Evolutionary conservation across 2,329 filamentous ascomycete species (phyloP).

Genomic region (Magnaporthales sp.): DNA sequence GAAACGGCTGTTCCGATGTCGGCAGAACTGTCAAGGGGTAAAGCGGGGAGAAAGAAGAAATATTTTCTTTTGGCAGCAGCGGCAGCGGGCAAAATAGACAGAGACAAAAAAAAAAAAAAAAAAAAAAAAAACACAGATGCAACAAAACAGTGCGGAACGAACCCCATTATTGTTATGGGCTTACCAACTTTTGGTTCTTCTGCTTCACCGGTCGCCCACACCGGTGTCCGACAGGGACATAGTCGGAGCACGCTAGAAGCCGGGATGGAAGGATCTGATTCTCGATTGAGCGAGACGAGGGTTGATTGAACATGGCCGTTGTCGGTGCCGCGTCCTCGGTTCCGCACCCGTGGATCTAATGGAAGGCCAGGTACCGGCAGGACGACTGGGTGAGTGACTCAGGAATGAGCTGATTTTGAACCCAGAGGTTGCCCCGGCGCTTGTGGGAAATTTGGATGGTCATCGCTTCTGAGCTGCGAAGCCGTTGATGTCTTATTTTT

Average conservation of each 20-base stretch:
- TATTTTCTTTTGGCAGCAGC: background rate
- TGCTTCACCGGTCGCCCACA: background rate
- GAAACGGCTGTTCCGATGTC: background rate
- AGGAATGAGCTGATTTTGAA: background rate
- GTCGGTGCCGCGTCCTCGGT: background rate
- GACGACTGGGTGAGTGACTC: background rate
- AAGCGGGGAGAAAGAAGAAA: background rate
- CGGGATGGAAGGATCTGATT: background rate
- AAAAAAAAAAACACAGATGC: background rate
- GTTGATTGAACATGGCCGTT: background rate
- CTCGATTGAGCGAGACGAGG: background rate
- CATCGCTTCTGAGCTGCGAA: background rate
- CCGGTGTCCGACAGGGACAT: background rate
- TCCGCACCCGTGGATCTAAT: background rate
- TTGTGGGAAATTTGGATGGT: background rate
- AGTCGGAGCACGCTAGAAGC: background rate
- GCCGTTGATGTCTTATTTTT: background rate
- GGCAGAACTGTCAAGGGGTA: background rate
- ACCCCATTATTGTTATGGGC: too few species aligned
- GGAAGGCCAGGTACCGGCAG: background rate
- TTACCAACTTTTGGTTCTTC: background rate
- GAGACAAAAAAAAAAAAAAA: background rate
- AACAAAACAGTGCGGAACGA: background rate
- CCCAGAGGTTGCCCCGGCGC: background rate
- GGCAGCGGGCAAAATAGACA: too few species aligned